phyloP scores from a whole-genome alignment of 2,329 filamentous ascomycete genomes.

The Trichoderma sp. region DNA sequence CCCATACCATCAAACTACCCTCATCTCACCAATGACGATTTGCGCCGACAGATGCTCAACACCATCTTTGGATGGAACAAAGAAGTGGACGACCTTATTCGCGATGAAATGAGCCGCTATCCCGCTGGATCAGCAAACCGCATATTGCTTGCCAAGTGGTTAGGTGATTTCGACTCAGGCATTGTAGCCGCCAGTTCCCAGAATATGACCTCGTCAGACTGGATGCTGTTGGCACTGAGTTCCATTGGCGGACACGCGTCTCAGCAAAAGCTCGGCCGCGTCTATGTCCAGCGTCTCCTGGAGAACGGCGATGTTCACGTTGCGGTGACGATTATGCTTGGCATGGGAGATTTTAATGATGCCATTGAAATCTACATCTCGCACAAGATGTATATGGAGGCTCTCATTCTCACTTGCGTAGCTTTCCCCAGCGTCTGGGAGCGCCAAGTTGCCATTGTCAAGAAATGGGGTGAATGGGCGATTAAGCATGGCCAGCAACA shows the following conservation, averaged over 20 bases:
- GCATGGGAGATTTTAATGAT: conserved; percentile 88
- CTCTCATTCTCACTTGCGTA: conserved; percentile 82
- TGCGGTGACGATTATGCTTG: conserved; percentile 88
- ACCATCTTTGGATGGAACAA: conserved; percentile 95
- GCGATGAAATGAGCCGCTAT: conserved; percentile 80
- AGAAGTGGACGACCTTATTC: conserved; percentile 77
- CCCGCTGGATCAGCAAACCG: conserved; percentile 71
- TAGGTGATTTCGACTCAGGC: conserved; percentile 81
- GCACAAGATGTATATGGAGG: conserved; percentile 89
- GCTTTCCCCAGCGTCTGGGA: conserved; percentile 87
- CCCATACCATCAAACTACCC: conserved; percentile 59
- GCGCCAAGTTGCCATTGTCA: conserved; percentile 80
- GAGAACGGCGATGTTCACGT: conserved; percentile 90
- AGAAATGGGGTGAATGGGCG: conserved; percentile 93
- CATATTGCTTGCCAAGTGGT: conserved; percentile 88
- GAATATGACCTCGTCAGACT: conserved; percentile 90
- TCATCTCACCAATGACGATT: conserved; percentile 72
- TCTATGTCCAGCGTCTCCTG: conserved; percentile 86
- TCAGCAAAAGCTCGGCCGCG: conserved; percentile 85
- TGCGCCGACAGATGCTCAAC: conserved; percentile 86
- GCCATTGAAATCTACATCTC: conserved; percentile 96
- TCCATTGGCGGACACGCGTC: conserved; percentile 76
- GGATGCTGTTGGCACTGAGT: conserved; percentile 93
- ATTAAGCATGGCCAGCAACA: conserved; percentile 85
- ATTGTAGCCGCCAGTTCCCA: conserved; percentile 78